phyloP scores from a whole-genome alignment of 1,284 basidiomycete genomes.

The Malassezia psittaci region DNA sequence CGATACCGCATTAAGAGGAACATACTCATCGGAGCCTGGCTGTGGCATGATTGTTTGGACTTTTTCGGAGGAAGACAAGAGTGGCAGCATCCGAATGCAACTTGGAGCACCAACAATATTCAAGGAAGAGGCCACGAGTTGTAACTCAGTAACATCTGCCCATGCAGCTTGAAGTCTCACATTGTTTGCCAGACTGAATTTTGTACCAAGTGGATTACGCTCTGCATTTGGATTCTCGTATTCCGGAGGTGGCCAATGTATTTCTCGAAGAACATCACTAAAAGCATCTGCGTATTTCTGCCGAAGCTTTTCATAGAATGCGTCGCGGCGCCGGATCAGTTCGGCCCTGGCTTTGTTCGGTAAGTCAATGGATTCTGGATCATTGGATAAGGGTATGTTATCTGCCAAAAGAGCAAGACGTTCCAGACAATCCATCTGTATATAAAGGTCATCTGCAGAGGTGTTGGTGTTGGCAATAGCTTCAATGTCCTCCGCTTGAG shows the following conservation, averaged over 20 bases:
- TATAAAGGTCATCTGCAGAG: neutral
- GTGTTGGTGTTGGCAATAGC: neutral
- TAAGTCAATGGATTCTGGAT: neutral
- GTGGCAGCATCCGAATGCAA: slow-evolving; percentile 3
- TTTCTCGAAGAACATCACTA: neutral
- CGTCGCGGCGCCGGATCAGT: slow-evolving; percentile 4
- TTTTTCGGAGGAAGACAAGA: neutral
- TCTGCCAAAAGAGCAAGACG: neutral
- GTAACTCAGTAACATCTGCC: slow-evolving; percentile 28
- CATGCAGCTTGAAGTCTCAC: slow-evolving; percentile 18
- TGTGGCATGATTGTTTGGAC: neutral
- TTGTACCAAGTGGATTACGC: too few relatives aligned
- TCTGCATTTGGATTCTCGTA: slow-evolving; percentile 5
- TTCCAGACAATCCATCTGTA: neutral
- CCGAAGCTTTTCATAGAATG: neutral
- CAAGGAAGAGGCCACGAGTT: slow-evolving; percentile 26
- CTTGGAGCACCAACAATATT: slow-evolving; percentile 18
- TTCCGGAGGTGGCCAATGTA: slow-evolving; percentile 10
- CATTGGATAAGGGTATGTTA: neutral
- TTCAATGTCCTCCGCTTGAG: slow-evolving; percentile 5
- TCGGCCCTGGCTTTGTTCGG: neutral
- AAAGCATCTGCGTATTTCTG: neutral
- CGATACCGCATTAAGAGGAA: slow-evolving; percentile 53
- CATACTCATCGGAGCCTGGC: slow-evolving; percentile 35
- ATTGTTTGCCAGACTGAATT: neutral